Evolutionary conservation across 495 filamentous ascomycete genomes (phyloP).

Genomic region (Podospora didyma): DNA sequence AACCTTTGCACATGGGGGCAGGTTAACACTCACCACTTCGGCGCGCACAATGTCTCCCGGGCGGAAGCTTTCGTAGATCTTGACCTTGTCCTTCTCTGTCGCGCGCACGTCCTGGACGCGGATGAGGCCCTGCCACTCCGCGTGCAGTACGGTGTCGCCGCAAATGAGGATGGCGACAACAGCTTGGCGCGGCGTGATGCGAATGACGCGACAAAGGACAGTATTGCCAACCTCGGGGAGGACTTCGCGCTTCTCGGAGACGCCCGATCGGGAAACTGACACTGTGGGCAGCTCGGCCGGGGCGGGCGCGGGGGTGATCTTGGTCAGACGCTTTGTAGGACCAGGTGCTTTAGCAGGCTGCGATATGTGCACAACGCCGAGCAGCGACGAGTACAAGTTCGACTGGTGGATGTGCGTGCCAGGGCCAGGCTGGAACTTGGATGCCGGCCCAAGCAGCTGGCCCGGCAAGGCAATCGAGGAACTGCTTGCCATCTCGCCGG

Average conservation of each 20-base stretch:
- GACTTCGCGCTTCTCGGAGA: slow-evolving; percentile 56
- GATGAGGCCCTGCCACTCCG: slow-evolving; percentile 57
- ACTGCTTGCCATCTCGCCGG: slow-evolving; percentile 15
- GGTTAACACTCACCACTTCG: slow-evolving; percentile 61
- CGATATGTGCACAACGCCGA: slow-evolving; percentile 55
- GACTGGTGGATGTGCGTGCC: slow-evolving; percentile 76
- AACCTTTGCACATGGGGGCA: neutral
- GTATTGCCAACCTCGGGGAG: slow-evolving; percentile 75
- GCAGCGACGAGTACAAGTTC: slow-evolving; percentile 68
- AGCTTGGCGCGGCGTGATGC: slow-evolving; percentile 78
- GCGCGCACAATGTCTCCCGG: slow-evolving; percentile 92
- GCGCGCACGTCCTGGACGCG: slow-evolving; percentile 87
- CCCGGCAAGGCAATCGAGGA: slow-evolving; percentile 57
- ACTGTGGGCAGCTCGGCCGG: slow-evolving; percentile 35
- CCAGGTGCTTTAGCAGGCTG: slow-evolving; percentile 45
- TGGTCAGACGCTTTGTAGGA: slow-evolving; percentile 55
- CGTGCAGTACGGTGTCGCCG: slow-evolving; percentile 57
- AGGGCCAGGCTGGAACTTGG: slow-evolving; percentile 64
- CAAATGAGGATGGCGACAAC: slow-evolving; percentile 78
- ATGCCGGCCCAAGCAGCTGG: slow-evolving; percentile 65
- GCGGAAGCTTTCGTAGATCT: slow-evolving; percentile 84
- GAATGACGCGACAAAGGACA: slow-evolving; percentile 79
- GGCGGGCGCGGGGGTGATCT: slow-evolving; percentile 37
- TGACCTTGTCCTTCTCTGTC: slow-evolving; percentile 92
- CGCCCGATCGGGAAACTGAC: slow-evolving; percentile 32